These are phyloP conservation scores for Globisporangium cystogenes DNA, from an alignment of 352 stramenopile genomes.

Conservation along the genomic window DNA sequence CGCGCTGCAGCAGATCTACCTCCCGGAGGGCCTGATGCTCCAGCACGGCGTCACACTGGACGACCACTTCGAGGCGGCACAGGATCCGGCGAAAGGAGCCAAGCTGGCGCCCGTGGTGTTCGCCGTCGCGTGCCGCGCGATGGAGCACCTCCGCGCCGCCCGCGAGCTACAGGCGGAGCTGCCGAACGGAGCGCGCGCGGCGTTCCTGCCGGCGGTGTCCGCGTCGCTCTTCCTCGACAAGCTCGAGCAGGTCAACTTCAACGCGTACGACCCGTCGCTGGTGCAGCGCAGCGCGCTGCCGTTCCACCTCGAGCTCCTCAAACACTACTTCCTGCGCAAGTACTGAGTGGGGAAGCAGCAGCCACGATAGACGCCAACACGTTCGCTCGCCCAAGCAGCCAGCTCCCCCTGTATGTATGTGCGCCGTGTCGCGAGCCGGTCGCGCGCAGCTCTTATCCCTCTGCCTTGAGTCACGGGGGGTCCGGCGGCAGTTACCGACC, in stretches of 20 bases:
- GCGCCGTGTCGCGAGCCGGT: background rate
- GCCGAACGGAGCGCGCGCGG: conserved; percentile 39
- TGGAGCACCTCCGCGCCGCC: conserved; percentile 78
- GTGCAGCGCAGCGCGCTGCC: conserved; percentile 47
- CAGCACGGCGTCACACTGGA: conserved; percentile 57
- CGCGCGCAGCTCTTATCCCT: background rate
- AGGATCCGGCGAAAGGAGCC: conserved; percentile 52
- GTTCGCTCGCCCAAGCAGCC: background rate
- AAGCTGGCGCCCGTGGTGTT: conserved; percentile 84
- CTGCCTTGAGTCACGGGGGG: background rate
- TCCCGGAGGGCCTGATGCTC: conserved; percentile 76
- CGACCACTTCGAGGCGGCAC: conserved; percentile 48
- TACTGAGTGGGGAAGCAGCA: conserved; percentile 34
- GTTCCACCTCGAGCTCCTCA: conserved; percentile 60
- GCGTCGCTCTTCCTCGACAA: conserved; percentile 55
- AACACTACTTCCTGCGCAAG: conserved; percentile 73
- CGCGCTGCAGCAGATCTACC: conserved; percentile 61
- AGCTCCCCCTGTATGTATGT: conserved; percentile 1
- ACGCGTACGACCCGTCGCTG: conserved; percentile 60
- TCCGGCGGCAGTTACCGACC: background rate
- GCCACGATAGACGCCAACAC: conserved; percentile 1
- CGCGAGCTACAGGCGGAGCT: conserved; percentile 51
- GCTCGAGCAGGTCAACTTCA: conserved; percentile 74
- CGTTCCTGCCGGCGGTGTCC: conserved; percentile 70
- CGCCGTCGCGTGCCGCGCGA: conserved; percentile 79